These are phyloP conservation scores for Pleurotus ostreatus DNA, from an alignment of 768 basidiomycete genomes.

Conservation along the genomic window DNA sequence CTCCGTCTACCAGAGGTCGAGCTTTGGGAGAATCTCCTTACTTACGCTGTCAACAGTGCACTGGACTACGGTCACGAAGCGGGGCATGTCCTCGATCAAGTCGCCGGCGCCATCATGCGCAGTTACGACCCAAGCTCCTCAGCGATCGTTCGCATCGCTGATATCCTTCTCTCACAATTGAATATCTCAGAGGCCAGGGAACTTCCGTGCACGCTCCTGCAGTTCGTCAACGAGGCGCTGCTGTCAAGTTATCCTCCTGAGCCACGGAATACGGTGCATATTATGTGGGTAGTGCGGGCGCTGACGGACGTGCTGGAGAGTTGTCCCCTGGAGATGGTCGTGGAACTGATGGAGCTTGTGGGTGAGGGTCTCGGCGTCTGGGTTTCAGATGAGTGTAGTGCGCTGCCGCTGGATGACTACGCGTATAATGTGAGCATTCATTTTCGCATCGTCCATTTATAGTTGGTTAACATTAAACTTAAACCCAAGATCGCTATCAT, in stretches of 20 bases:
- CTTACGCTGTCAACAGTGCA: slow-evolving; percentile 47
- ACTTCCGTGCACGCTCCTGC: slow-evolving; percentile 50
- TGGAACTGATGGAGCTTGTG: slow-evolving; percentile 40
- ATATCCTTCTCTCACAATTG: slow-evolving; percentile 54
- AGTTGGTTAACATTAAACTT: background rate
- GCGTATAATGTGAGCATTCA: slow-evolving; percentile 47
- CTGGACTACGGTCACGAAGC: slow-evolving; percentile 59
- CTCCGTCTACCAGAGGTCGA: slow-evolving; percentile 48
- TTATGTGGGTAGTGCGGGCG: slow-evolving; percentile 60
- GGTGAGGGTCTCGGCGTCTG: slow-evolving; percentile 57
- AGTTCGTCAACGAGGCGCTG: slow-evolving; percentile 59
- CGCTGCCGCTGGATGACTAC: slow-evolving; percentile 52
- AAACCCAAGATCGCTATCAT: slow-evolving; percentile 51
- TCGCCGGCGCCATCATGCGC: slow-evolving; percentile 44
- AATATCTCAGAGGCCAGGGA: slow-evolving; percentile 47
- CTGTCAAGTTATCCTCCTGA: slow-evolving; percentile 64
- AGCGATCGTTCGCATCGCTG: slow-evolving; percentile 52
- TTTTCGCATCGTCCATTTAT: background rate
- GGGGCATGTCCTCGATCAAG: slow-evolving; percentile 46
- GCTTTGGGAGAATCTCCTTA: slow-evolving; percentile 58
- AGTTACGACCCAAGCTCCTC: slow-evolving; percentile 34
- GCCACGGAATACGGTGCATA: slow-evolving; percentile 44
- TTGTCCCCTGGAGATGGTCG: slow-evolving; percentile 46
- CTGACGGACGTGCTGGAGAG: slow-evolving; percentile 49
- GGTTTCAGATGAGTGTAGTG: slow-evolving; percentile 55